Conservation (phyloP, 1,284 basidiomycete genomes). For the Papiliotrema nemorosa region DNA sequence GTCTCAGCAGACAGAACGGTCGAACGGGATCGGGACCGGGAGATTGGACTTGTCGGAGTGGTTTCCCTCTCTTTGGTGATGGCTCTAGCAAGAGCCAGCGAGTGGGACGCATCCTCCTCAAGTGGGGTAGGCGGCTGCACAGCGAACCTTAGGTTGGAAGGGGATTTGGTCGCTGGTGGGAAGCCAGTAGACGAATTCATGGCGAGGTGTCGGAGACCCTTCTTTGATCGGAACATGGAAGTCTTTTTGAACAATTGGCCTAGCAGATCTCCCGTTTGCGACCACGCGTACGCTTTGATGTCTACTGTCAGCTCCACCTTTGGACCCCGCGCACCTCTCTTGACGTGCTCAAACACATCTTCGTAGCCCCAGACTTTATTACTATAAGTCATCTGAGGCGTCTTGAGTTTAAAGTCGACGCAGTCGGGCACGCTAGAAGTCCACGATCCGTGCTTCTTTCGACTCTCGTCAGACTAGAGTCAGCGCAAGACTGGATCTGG, state of each 20-base stretch:
- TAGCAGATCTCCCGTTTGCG: conserved; percentile 47
- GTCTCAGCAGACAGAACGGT: neutral
- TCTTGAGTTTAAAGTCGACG: conserved; percentile 55
- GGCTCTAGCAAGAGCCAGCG: conserved; percentile 7
- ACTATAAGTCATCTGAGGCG: conserved; percentile 65
- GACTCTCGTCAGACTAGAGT: conserved; percentile 48
- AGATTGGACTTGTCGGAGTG: neutral
- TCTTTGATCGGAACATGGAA: conserved; percentile 37
- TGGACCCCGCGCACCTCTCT: conserved; percentile 60
- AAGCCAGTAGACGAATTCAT: conserved; percentile 1
- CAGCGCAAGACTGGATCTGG: neutral
- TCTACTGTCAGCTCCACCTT: conserved; percentile 16
- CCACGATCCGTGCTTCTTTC: conserved; percentile 46
- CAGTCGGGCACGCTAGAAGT: conserved; percentile 46
- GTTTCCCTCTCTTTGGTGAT: conserved; percentile 3
- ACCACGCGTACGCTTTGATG: conserved; percentile 44
- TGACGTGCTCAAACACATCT: conserved; percentile 74
- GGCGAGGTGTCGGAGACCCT: conserved; percentile 28
- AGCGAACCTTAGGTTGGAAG: conserved; percentile 15
- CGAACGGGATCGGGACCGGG: neutral
- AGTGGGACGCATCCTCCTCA: conserved; percentile 5
- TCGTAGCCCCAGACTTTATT: conserved; percentile 86
- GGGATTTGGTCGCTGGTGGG: neutral
- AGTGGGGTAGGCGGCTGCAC: conserved; percentile 8
- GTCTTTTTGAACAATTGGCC: conserved; percentile 46